A percentile compares a stretch with the other conserved stretches of the same genome.
These are phyloP conservation scores for Chernovozyma aurita DNA, from an alignment of 1,139 yeast genomes.

Conservation along the genomic window DNA sequence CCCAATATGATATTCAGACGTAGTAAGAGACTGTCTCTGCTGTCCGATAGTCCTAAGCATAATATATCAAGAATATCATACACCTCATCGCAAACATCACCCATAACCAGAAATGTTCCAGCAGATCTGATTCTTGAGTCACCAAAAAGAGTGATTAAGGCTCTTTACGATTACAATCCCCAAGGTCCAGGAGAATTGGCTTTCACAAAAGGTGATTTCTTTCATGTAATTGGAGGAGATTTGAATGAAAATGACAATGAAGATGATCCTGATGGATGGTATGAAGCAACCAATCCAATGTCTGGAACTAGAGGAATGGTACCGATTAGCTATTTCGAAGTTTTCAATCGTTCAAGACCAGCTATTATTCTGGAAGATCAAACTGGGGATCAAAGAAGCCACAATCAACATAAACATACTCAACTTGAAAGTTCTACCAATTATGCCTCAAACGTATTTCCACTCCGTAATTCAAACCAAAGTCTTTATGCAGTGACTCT, in stretches of 20 bases:
- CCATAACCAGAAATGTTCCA: conserved; percentile 6
- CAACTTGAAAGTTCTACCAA: neutral
- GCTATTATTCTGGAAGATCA: conserved; percentile 10
- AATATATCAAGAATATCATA: conserved; percentile 32
- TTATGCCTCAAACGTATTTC: conserved; percentile 2
- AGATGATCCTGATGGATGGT: conserved; percentile 58
- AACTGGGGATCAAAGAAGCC: conserved; percentile 9
- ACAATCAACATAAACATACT: neutral
- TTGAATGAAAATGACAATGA: conserved; percentile 30
- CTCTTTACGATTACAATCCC: conserved; percentile 71
- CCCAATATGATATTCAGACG: conserved; percentile 44
- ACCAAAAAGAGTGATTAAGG: conserved; percentile 82
- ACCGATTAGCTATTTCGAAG: conserved; percentile 80
- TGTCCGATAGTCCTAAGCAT: conserved; percentile 32
- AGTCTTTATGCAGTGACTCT: conserved; percentile 48
- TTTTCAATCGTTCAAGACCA: conserved; percentile 58
- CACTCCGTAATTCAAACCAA: conserved; percentile 22
- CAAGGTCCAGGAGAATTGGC: conserved; percentile 80
- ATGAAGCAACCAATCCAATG: conserved; percentile 85
- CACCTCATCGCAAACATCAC: conserved; percentile 8
- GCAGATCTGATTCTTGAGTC: conserved; percentile 30
- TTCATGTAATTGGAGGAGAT: conserved; percentile 69
- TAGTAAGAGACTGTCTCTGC: conserved; percentile 37
- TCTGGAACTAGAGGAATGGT: conserved; percentile 78
- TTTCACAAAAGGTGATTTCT: conserved; percentile 80